Evolutionary conservation across 495 filamentous ascomycete species (phyloP), one percentile per base, ranked within the genome.

Genomic region (Neurospora sp.): DNA sequence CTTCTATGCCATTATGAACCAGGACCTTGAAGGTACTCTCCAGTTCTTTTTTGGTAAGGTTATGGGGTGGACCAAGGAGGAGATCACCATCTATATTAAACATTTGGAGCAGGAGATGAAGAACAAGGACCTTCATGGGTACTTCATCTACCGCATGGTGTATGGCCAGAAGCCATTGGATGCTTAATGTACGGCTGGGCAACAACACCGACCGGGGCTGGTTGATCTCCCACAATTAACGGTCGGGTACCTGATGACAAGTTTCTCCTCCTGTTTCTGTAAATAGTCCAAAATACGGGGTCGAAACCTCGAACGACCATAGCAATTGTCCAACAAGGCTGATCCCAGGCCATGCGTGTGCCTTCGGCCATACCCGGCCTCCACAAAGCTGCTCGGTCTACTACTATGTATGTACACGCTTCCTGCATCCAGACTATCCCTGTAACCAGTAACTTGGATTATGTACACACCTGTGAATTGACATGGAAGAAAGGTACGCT

Each of bases 101-200:
- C 14, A 42, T 42, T 42, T 42, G 14, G 16, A 42, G 41, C 16
- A 42, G 41, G 41, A 42, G 41, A 7, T 42, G 16, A 42, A 42
- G 1, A 6, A 78, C 37, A 72, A 16, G 70, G 74, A 59, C 11
- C 39, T 74, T 12, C 78, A 79, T 44, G 14, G 59, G 4, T 46
- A 71, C 37, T 73, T 77, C 37, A 54, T 71, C 18, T 70, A 76
- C 73, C 77, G 79, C 12, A 46, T 76, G 3, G 77, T 82, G 6
- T 82, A 77, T n/a, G 80, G 77, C 23, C 78, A 75, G 70, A 82
- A 82, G 76, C 80, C 80, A 59, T 7, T 59, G 48, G 23, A 31
- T 31, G 48, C 20, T 31, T 59, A 8, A 59, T 16, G 11, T 31
- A 54, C 5, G 11, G 46, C 46, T 54, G n/a, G 20, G 46, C 46